These are phyloP conservation scores for Annona cherimola DNA, from an alignment of 164 flowering plant genomes.

Conservation along the genomic window DNA sequence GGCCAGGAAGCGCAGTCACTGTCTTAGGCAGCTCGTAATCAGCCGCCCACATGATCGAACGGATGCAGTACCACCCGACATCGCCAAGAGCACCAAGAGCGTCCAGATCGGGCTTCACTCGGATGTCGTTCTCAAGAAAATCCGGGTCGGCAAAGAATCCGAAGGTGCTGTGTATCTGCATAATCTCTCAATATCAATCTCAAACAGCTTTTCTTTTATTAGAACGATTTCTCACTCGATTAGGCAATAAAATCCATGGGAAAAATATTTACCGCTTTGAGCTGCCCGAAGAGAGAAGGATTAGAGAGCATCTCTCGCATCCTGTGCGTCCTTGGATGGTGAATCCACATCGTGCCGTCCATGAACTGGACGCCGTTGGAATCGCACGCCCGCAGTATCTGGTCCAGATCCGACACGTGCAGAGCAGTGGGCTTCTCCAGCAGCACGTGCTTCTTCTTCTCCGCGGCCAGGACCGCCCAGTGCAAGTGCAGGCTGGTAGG, in stretches of 20 bases:
- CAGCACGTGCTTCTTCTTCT: slow-evolving; percentile 58
- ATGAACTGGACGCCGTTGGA: slow-evolving; percentile 61
- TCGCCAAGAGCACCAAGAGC: slow-evolving; percentile 43
- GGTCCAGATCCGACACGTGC: slow-evolving; percentile 44
- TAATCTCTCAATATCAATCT: not conserved
- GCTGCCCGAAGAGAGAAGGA: slow-evolving; percentile 42
- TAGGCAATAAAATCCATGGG: not conserved
- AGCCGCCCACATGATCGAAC: slow-evolving; percentile 38
- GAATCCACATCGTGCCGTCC: slow-evolving; percentile 89
- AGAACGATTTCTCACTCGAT: not conserved
- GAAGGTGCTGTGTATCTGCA: slow-evolving; percentile 28
- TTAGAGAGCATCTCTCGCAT: slow-evolving; percentile 50
- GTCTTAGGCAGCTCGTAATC: slow-evolving; percentile 36
- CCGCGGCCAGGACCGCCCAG: slow-evolving; percentile 58
- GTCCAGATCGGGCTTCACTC: slow-evolving; percentile 43
- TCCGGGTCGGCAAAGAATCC: slow-evolving; percentile 8
- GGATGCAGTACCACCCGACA: slow-evolving; percentile 43
- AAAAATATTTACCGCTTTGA: slow-evolving; percentile 29
- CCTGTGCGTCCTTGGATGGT: slow-evolving; percentile 55
- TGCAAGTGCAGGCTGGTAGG: slow-evolving; percentile 51
- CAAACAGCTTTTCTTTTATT: not conserved
- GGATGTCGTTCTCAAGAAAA: slow-evolving; percentile 31
- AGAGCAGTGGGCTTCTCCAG: slow-evolving; percentile 71
- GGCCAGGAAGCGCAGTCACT: slow-evolving; percentile 26
- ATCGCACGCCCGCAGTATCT: slow-evolving; percentile 40